phyloP scores from a whole-genome alignment of 2,329 filamentous ascomycete genomes.

The Paracoccidioides lutzii region DNA sequence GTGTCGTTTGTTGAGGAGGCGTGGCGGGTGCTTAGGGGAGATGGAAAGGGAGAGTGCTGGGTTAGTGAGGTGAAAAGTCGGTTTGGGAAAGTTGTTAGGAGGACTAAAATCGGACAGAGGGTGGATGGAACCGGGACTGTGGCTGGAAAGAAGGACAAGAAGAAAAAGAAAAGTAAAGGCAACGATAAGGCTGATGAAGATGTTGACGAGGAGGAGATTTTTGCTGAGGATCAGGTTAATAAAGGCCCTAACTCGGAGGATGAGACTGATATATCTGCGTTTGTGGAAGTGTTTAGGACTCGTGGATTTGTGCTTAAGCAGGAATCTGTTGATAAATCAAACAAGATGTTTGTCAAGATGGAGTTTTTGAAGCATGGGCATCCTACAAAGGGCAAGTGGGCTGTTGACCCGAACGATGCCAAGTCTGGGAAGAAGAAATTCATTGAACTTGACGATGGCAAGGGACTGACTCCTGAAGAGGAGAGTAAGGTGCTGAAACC shows the following conservation, averaged over 20 bases:
- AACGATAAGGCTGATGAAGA: slow-evolving; percentile 40
- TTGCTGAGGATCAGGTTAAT: slow-evolving; percentile 41
- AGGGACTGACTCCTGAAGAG: slow-evolving; percentile 44
- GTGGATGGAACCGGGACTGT: slow-evolving; percentile 35
- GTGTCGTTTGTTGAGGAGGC: slow-evolving; percentile 92
- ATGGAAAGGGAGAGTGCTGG: slow-evolving; percentile 77
- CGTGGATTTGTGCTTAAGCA: slow-evolving; percentile 76
- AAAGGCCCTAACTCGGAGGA: slow-evolving; percentile 53
- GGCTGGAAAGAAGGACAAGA: slow-evolving; percentile 34
- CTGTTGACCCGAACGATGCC: slow-evolving; percentile 18
- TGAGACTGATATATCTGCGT: slow-evolving; percentile 76
- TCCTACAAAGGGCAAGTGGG: slow-evolving; percentile 62
- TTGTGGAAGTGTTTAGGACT: slow-evolving; percentile 67
- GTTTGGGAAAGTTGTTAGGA: slow-evolving; percentile 52
- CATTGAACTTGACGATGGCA: slow-evolving; percentile 44
- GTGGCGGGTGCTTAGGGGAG: slow-evolving; percentile 78
- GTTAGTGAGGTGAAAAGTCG: slow-evolving; percentile 92
- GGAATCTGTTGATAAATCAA: slow-evolving; percentile 63
- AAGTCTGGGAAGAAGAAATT: slow-evolving; percentile 39
- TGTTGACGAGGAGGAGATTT: slow-evolving; percentile 47
- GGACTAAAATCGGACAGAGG: slow-evolving; percentile 26
- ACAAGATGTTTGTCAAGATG: slow-evolving; percentile 99
- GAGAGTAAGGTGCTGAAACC: slow-evolving; percentile 73
- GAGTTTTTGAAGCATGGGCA: slow-evolving; percentile 74
- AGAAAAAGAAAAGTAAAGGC: slow-evolving; percentile 29